These are phyloP conservation scores for Entomortierella parvispora DNA, from an alignment of 192 early-diverging fungal species.

Conservation along the genomic window DNA sequence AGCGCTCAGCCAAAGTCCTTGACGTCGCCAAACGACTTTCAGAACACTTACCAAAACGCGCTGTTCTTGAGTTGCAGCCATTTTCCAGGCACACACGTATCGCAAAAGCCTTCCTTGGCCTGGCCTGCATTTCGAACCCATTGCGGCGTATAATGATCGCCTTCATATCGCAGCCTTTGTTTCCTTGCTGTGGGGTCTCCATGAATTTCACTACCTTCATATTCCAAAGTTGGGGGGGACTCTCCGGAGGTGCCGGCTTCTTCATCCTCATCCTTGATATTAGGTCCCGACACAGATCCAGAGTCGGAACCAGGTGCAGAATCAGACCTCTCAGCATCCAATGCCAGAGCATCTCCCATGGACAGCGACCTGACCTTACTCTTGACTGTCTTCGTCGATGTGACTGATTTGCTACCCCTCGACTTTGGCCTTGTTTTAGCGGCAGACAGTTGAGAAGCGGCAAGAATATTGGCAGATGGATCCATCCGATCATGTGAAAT, in stretches of 20 bases:
- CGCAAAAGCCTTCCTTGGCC: constrained; percentile 86
- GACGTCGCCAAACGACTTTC: too few species aligned
- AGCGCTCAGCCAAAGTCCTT: too few species aligned
- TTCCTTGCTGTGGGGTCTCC: constrained; percentile 67
- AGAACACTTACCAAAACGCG: constrained; percentile 74
- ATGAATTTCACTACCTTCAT: constrained; percentile 56
- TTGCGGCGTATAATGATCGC: constrained; percentile 84
- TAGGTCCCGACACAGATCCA: background rate
- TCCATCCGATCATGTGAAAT: constrained; percentile 41
- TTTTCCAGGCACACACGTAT: constrained; percentile 81
- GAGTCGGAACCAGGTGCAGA: background rate
- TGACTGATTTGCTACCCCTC: background rate
- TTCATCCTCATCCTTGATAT: constrained; percentile 6
- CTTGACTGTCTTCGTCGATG: constrained; percentile 5
- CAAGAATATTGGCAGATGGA: background rate
- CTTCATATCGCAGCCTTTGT: constrained; percentile 77
- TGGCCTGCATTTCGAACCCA: constrained; percentile 84
- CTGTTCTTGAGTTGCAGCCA: constrained; percentile 92
- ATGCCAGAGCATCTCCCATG: constrained; percentile 41
- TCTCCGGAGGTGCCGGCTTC: constrained; percentile 37
- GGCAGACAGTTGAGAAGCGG: too few species aligned
- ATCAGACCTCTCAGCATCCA: background rate
- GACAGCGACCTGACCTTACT: constrained; percentile 44
- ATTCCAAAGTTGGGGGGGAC: constrained; percentile 23
- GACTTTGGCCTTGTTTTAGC: constrained; percentile 31